Evolutionary conservation across 2,329 filamentous ascomycete species (phyloP), one percentile per base, ranked within the genome.

Genomic region (Xylaria arbuscula): DNA sequence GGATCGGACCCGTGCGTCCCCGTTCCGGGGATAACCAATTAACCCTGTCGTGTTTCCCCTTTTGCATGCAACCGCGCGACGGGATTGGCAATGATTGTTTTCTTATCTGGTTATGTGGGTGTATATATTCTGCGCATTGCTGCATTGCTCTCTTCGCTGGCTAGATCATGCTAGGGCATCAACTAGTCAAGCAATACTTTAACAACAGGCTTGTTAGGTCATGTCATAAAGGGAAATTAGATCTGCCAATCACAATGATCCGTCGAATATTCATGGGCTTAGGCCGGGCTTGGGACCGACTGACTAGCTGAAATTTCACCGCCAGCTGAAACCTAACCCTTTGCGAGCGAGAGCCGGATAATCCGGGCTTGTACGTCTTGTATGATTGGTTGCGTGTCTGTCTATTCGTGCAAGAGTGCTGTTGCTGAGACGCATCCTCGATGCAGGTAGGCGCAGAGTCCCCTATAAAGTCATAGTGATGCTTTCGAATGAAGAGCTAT

Each of bases 181-280:
- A 45, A 13, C 55, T 36, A 15, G 24, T 47, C 15, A 58, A 24
- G 22, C 54, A 3, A 62, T 7, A 15, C 40, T 17, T 17, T 45
- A 13, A 45, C 40, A 45, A n/a, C 8, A 9, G 13, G 40, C 40
- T 17, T 45, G n/a, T 45, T 17, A 17, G 17, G 38, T 42, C 40
- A 45, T 45, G 1, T 45, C 40, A 7, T 17, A 48, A 53, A 11
- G 32, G 24, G 53, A 58, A 51, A 55, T 55, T 51, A 24, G 17
- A 32, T 32, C 47, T 62, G 58, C 62, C 45, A 68, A 69, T 66
- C 62, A 53, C 32, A 62, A 57, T 58, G 38, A 19, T 28, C 24
- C 32, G 42, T 38, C 50, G 11, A 28, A 40, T 40, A 10, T 28
- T 28, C 28, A 28, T 48, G 45, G 5, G 8, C 28, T 47, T 47